Evolutionary conservation across 75 land plant species (phyloP).

Genomic region (Cryptomeria japonica): DNA sequence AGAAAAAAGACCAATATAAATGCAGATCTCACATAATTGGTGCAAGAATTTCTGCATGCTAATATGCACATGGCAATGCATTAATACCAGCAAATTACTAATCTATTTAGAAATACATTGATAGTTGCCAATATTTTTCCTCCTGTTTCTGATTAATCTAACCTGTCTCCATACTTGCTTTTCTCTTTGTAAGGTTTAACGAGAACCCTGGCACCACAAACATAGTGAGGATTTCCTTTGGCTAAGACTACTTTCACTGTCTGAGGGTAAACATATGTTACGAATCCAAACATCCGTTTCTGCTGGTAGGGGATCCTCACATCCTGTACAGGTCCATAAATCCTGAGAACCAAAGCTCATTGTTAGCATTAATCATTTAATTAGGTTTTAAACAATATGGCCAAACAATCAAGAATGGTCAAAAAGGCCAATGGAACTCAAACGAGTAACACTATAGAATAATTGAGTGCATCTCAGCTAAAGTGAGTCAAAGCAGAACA

Average conservation of each 20-base stretch:
- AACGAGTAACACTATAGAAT: background rate
- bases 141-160: background rate
- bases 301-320: constrained; percentile 97
- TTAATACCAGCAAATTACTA: background rate
- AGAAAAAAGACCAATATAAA: background rate
- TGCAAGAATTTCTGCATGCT: background rate
- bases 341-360: constrained; percentile 29
- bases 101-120: background rate
- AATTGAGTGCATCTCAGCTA: background rate
- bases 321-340: constrained; percentile 89
- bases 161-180: constrained; percentile 78
- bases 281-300: constrained; percentile 98
- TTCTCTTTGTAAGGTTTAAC: constrained; percentile 97
- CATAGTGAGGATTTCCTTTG: constrained; percentile 86
- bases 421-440: background rate
- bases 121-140: background rate
- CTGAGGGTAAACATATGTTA: constrained; percentile 79
- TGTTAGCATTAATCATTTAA: background rate
- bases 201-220: constrained; percentile 93
- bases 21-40: background rate
- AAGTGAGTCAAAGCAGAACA: background rate
- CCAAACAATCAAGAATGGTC: background rate
- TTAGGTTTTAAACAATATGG: background rate
- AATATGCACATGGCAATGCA: background rate
- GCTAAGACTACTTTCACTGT: constrained; percentile 78